Conservation (phyloP, 2,329 filamentous ascomycete species). For the Truncatella angustata region DNA sequence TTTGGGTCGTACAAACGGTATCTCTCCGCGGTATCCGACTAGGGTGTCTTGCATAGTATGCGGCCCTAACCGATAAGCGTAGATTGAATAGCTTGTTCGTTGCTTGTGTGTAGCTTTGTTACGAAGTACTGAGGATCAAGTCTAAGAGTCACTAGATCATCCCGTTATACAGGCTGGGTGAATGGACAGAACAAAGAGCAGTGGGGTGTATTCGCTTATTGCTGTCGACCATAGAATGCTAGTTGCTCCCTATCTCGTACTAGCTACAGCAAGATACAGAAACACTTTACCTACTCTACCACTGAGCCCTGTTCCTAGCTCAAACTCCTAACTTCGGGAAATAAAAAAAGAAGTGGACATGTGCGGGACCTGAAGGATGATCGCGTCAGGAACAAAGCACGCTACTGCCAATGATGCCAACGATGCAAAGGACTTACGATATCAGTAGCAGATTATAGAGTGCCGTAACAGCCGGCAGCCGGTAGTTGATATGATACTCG, state of each 20-base stretch:
- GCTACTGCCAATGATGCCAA: background rate
- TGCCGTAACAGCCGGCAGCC: slow-evolving; percentile 1
- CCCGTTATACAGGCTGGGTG: too few relatives aligned
- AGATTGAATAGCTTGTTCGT: background rate
- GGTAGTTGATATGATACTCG: background rate
- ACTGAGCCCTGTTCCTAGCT: slow-evolving; percentile 2
- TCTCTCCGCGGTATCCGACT: background rate
- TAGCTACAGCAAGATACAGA: too few relatives aligned
- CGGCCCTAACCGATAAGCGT: slow-evolving; percentile 5
- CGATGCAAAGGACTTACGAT: background rate
- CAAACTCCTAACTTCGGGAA: slow-evolving; percentile 1
- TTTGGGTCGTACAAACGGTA: background rate
- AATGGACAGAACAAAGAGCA: too few relatives aligned
- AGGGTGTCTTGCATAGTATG: background rate
- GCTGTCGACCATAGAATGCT: background rate
- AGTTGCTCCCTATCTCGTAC: too few relatives aligned
- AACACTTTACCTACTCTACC: too few relatives aligned
- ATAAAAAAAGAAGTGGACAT: slow-evolving; percentile 6
- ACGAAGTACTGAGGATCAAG: too few relatives aligned
- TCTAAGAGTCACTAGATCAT: too few relatives aligned
- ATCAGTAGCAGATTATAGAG: background rate
- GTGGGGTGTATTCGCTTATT: too few relatives aligned
- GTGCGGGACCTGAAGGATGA: slow-evolving; percentile 1
- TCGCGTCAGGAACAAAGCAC: slow-evolving; percentile 4
- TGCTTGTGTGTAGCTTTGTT: too few relatives aligned